Evolutionary conservation across 139 green algal species (phyloP).

Genomic region (Ulvella scutata): DNA sequence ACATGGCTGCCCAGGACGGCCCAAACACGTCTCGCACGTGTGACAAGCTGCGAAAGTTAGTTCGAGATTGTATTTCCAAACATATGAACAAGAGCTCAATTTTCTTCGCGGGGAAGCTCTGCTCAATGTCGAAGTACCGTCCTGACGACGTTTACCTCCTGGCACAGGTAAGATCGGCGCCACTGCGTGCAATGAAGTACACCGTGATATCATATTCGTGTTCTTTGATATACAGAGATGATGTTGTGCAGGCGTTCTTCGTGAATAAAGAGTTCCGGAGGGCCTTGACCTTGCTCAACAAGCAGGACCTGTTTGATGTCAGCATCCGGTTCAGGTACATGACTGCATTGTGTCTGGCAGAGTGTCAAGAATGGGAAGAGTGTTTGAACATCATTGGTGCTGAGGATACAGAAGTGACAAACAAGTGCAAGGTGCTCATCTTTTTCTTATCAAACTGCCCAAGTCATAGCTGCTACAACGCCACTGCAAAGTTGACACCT

Average conservation of each 20-base stretch:
- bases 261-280: constrained; percentile 48
- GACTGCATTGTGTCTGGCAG: constrained; percentile 56
- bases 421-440: constrained; percentile 5
- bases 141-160: constrained; percentile 68
- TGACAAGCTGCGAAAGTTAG: constrained; percentile 43
- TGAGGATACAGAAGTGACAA: constrained; percentile 9
- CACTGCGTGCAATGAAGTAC: neutral
- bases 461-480: neutral
- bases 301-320: constrained; percentile 24
- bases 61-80: constrained; percentile 77
- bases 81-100: constrained; percentile 70
- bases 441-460: neutral
- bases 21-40: no score
- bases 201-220: neutral
- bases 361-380: constrained; percentile 76
- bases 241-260: constrained; percentile 48
- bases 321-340: constrained; percentile 53
- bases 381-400: constrained; percentile 29
- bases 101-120: constrained; percentile 94
- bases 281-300: constrained; percentile 46
- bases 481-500: no score
- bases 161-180: constrained; percentile 32
- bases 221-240: neutral
- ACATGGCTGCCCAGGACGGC: no score
- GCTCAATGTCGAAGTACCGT: constrained; percentile 38